Percentiles rank a stretch among this genome's conserved stretches.
phyloP scores from a whole-genome alignment of 164 flowering plant genomes.

The Akebia trifoliata region DNA sequence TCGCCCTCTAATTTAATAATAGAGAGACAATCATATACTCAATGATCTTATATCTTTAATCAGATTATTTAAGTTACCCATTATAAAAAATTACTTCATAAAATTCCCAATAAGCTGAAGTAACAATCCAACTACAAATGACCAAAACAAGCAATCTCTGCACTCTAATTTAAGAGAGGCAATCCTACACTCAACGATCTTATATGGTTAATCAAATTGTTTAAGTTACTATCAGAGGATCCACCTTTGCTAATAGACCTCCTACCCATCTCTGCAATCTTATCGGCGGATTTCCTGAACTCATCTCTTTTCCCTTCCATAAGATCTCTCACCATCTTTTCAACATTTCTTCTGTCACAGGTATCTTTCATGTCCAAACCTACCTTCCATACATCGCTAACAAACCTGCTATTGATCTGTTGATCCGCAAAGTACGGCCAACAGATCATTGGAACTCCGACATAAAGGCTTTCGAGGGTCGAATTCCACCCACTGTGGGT shows the following conservation, averaged over 20 bases:
- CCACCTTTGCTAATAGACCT: conserved; percentile 21
- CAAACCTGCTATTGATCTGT: conserved; percentile 26
- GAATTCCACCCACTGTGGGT: conserved; percentile 37
- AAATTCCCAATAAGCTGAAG: too few species aligned
- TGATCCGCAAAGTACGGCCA: conserved; percentile 29
- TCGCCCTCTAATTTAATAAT: too few species aligned
- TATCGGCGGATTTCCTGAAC: conserved; percentile 12
- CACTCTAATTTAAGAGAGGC: too few species aligned
- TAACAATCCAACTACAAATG: too few species aligned
- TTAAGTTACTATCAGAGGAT: conserved; percentile 19
- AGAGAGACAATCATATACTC: conserved; percentile 3
- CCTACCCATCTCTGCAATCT: conserved; percentile 16
- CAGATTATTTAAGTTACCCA: conserved; percentile 13
- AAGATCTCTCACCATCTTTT: conserved; percentile 28
- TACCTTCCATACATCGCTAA: conserved; percentile 21
- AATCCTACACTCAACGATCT: too few species aligned
- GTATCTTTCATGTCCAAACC: conserved; percentile 28
- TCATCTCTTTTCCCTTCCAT: conserved; percentile 26
- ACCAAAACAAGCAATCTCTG: too few species aligned
- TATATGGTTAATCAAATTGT: too few species aligned
- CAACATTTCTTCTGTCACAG: conserved; percentile 21
- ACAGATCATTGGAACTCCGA: conserved; percentile 27
- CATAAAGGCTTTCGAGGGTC: conserved; percentile 20
- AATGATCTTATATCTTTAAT: conserved; percentile 18
- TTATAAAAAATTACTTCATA: too few species aligned